A percentile compares a stretch with the other conserved stretches of the same genome.
These are phyloP conservation scores for Phytophthora syringae DNA, from an alignment of 352 stramenopile genomes.

Conservation along the genomic window DNA sequence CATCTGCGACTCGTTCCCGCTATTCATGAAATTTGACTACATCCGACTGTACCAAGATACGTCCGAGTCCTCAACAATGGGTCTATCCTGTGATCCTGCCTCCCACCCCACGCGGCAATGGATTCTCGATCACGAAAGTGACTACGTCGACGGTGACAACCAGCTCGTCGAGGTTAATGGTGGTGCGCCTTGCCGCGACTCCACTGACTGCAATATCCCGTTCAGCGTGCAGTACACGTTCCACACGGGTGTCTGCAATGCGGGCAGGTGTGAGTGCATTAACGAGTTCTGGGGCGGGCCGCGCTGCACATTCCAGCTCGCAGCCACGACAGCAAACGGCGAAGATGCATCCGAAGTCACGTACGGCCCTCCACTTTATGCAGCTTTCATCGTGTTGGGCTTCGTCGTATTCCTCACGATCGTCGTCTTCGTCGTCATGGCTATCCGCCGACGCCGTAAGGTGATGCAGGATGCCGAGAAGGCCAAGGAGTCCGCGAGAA, in stretches of 20 bases:
- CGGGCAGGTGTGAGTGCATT: constrained; percentile 55
- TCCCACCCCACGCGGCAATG: constrained; percentile 73
- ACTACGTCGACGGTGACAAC: constrained; percentile 74
- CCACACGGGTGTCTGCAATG: constrained; percentile 62
- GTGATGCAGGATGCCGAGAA: constrained; percentile 45
- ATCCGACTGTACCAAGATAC: constrained; percentile 78
- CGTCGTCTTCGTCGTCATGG: constrained; percentile 52
- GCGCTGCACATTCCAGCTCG: constrained; percentile 64
- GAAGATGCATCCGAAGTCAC: constrained; percentile 34
- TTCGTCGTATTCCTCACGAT: constrained; percentile 45
- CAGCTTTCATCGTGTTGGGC: constrained; percentile 26
- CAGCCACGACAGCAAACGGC: constrained; percentile 36
- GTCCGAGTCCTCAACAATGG: constrained; percentile 51
- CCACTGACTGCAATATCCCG: constrained; percentile 67
- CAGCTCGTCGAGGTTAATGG: constrained; percentile 55
- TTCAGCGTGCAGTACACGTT: constrained; percentile 49
- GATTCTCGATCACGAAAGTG: constrained; percentile 65
- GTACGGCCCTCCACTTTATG: constrained; percentile 39
- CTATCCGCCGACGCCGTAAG: constrained; percentile 39
- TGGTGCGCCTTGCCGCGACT: constrained; percentile 55
- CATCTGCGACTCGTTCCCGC: constrained; percentile 82
- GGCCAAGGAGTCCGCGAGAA: constrained; percentile 30
- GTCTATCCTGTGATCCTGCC: constrained; percentile 59
- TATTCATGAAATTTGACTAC: constrained; percentile 91
- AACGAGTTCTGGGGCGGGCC: constrained; percentile 69